A percentile compares a stretch with the other conserved stretches of the same genome.
Evolutionary conservation across 495 filamentous ascomycete species (phyloP).

Genomic region (Pyrenula massariospora): DNA sequence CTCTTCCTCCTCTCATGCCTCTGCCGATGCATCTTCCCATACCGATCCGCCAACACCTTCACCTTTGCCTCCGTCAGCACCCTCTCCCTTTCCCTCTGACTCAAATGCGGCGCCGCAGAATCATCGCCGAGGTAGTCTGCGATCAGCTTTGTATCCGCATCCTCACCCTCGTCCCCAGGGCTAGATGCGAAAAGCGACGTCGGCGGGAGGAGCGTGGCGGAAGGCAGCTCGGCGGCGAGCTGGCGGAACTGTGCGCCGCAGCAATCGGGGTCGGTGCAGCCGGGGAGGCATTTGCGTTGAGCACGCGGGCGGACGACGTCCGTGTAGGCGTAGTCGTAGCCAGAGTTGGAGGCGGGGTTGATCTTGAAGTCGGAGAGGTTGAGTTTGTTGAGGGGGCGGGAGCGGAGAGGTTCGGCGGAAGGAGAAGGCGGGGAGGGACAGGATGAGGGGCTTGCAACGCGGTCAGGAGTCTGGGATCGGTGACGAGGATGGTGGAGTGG

Average conservation of each 20-base stretch:
- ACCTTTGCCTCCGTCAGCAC: slow-evolving; percentile 57
- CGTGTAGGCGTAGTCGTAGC: slow-evolving; percentile 59
- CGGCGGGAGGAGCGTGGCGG: slow-evolving; percentile 4
- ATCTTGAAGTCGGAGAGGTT: slow-evolving; percentile 1
- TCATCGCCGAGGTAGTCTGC: slow-evolving; percentile 58
- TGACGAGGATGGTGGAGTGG: neutral
- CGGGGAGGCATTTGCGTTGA: slow-evolving; percentile 63
- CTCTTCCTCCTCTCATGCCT: slow-evolving; percentile 54
- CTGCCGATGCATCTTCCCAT: slow-evolving; percentile 61
- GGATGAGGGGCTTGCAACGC: neutral
- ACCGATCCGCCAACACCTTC: slow-evolving; percentile 52
- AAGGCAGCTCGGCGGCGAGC: slow-evolving; percentile 39
- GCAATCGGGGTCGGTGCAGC: slow-evolving; percentile 65
- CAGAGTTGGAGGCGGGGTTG: slow-evolving; percentile 51
- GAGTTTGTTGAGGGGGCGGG: neutral
- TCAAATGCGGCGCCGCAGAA: slow-evolving; percentile 31
- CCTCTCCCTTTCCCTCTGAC: slow-evolving; percentile 35
- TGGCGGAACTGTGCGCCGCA: slow-evolving; percentile 64
- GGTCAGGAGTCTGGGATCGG: neutral
- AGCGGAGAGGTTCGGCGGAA: neutral
- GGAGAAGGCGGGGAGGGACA: neutral
- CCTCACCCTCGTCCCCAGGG: slow-evolving; percentile 12
- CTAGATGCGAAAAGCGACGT: slow-evolving; percentile 9
- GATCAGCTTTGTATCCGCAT: slow-evolving; percentile 44
- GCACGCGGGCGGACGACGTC: slow-evolving; percentile 64